Percentiles rank a stretch among this genome's conserved stretches.
Conservation (phyloP, 108 stramenopile genomes). For the Cyclotella cryptica region DNA sequence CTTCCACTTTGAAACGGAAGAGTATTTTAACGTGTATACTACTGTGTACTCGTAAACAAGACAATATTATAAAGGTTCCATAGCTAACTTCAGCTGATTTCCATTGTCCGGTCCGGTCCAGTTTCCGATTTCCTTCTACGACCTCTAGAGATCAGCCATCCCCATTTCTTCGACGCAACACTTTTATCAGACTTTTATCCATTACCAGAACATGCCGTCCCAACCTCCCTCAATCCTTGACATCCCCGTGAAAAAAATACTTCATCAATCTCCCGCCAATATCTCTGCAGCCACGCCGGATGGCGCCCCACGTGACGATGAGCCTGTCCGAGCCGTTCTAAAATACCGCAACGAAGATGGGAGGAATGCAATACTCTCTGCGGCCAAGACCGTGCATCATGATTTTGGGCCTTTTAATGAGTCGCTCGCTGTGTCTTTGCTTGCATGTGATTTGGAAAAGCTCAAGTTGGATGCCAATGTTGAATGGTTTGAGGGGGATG, state of each 20-base stretch:
- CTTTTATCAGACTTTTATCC: no score
- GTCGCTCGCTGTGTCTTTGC: constrained; percentile 37
- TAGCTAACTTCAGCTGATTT: no score
- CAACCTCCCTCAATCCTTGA: constrained; percentile 6
- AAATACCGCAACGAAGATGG: constrained; percentile 43
- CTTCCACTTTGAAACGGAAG: no score
- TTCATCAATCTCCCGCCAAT: background rate
- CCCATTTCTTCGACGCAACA: no score
- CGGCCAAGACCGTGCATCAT: constrained; percentile 49
- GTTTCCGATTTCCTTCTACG: no score
- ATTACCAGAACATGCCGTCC: background rate
- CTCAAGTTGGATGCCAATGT: constrained; percentile 45
- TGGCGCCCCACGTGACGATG: background rate
- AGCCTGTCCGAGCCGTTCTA: constrained; percentile 22
- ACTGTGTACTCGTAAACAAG: no score
- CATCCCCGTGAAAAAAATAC: constrained; percentile 35
- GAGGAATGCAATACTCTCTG: constrained; percentile 39
- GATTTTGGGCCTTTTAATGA: constrained; percentile 49
- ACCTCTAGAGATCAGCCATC: no score
- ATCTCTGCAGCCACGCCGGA: background rate
- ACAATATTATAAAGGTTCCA: no score
- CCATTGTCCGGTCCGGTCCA: no score
- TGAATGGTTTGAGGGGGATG: constrained; percentile 56
- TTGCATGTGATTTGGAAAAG: constrained; percentile 38
- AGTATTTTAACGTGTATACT: no score